phyloP scores from a whole-genome alignment of 768 basidiomycete species.

The Russula sp. region DNA sequence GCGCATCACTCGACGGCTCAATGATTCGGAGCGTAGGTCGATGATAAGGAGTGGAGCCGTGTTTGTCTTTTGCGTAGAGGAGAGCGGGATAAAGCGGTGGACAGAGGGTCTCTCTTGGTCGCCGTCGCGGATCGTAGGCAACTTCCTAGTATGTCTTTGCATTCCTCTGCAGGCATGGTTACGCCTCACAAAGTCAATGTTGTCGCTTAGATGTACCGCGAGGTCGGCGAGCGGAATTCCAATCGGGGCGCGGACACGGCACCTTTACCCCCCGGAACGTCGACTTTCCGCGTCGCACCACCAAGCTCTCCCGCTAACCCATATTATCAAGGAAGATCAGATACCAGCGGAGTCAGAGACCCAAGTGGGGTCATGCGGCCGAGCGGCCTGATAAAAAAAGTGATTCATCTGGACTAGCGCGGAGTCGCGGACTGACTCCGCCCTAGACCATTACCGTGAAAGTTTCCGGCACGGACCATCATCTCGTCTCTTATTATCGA shows the following conservation, averaged over 20 bases:
- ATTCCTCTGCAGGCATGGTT: slow-evolving; percentile 2
- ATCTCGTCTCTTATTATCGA: slow-evolving; percentile 82
- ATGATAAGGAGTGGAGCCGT: slow-evolving; percentile 61
- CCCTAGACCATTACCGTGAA: slow-evolving; percentile 80
- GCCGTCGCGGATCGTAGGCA: slow-evolving; percentile 79
- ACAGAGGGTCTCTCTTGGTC: slow-evolving; percentile 80
- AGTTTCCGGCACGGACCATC: slow-evolving; percentile 74
- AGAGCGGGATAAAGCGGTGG: slow-evolving; percentile 86
- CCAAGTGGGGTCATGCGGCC: slow-evolving; percentile 21
- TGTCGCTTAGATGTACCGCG: slow-evolving; percentile 70
- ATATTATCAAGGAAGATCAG: slow-evolving; percentile 25
- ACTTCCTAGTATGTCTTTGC: slow-evolving; percentile 62
- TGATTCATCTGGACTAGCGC: slow-evolving; percentile 30
- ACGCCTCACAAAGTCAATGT: slow-evolving; percentile 9
- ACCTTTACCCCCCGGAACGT: slow-evolving; percentile 25
- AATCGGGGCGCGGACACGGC: slow-evolving; percentile 23
- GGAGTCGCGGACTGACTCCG: slow-evolving; percentile 11
- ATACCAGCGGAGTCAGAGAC: slow-evolving; percentile 30
- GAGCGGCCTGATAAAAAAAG: slow-evolving; percentile 81
- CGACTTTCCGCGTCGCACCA: slow-evolving; percentile 25
- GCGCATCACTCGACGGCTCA: slow-evolving; percentile 77
- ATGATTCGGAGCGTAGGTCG: slow-evolving; percentile 67
- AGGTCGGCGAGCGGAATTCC: slow-evolving; percentile 63
- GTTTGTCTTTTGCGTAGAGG: slow-evolving; percentile 86
- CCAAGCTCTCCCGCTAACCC: slow-evolving; percentile 21